Evolutionary conservation across 768 basidiomycete genomes (phyloP), one percentile per base, ranked within the genome.

Genomic region (Naematelia encephala): DNA sequence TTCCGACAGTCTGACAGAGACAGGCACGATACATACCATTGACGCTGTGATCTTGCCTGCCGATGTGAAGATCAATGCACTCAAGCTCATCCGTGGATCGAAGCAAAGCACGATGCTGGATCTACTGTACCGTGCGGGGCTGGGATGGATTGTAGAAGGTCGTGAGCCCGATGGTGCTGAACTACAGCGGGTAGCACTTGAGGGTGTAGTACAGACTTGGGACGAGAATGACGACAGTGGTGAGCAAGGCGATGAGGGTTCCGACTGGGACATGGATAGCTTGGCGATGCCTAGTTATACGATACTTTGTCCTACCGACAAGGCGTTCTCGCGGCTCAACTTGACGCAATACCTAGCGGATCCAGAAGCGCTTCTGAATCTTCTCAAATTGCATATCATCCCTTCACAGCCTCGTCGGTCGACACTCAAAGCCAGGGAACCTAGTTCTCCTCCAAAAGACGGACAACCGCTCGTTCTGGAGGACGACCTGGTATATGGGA

Each of bases 61-160:
- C 19, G 86, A 88, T 10, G 86, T 98, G 46, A 80, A 91, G 45
- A 80, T 99, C 61, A 91, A 87, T 3, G 80, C 93, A 28, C 89
- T 85, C n/a, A 98, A 97, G 76, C 82, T 99, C 28, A 82, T 92
- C 66, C 86, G 85, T 68, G 94, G 93, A 2, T 90, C 90, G 21
- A 88, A 90, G 74, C 90, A 87, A 44, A 85, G 82, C 28, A 96
- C 89, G 2, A 97, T 99, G 92, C 80, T 83, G 21, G 89, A 86
- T 28, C 75, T 99, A 70, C 82, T 96, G 59, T 80, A 82, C 56
- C 88, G 87, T 68, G 91, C 90, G 1, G 91, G 91, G 10, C 84
- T 96, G 59, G 88, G 87, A 34, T 97, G 93, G 92, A 79, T 96
- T 34, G 79, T 97, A 56, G 87, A 97, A 64, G 94, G 93, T 3